Evolutionary conservation across 1,284 basidiomycete genomes (phyloP).

Genomic region (Sporisorium iseilematis-ciliati): DNA sequence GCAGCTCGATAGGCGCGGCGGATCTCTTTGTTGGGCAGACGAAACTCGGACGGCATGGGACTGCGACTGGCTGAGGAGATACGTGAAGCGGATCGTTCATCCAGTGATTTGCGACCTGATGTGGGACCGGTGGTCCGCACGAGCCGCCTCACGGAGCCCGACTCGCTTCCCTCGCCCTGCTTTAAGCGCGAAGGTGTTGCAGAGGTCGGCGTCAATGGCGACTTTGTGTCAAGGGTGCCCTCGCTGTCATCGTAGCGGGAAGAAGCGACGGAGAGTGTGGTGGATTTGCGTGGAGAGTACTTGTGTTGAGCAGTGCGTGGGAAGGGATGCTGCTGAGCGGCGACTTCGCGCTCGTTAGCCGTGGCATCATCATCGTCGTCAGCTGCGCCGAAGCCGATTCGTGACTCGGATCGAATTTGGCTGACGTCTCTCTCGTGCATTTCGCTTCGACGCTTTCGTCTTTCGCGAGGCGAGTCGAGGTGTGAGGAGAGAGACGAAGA

Average conservation of each 20-base stretch:
- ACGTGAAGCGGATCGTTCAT: conserved; percentile 20
- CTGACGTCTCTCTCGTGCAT: conserved; percentile 54
- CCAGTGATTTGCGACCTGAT: conserved; percentile 27
- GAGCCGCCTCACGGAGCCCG: conserved; percentile 28
- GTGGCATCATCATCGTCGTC: conserved; percentile 23
- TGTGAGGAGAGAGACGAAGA: conserved; percentile 23
- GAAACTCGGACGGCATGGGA: conserved; percentile 51
- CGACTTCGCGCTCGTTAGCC: not conserved
- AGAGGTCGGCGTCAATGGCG: conserved; percentile 16
- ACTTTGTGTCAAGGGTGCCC: not conserved
- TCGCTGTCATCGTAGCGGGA: conserved; percentile 22
- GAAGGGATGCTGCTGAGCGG: conserved; percentile 19
- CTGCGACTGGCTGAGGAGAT: conserved; percentile 23
- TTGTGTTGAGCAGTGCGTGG: conserved; percentile 33
- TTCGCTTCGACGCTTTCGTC: conserved; percentile 42
- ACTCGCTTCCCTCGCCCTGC: conserved; percentile 13
- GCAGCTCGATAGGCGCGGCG: conserved; percentile 48
- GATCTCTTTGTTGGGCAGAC: conserved; percentile 45
- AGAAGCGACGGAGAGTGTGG: conserved; percentile 24
- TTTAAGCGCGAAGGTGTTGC: conserved; percentile 22
- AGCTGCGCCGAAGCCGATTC: conserved; percentile 25
- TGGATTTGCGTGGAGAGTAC: conserved; percentile 50
- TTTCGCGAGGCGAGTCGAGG: conserved; percentile 18
- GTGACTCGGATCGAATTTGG: conserved; percentile 56
- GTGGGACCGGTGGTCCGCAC: conserved; percentile 22